phyloP scores from a whole-genome alignment of 164 flowering plant species.

The Vitis cinerea region DNA sequence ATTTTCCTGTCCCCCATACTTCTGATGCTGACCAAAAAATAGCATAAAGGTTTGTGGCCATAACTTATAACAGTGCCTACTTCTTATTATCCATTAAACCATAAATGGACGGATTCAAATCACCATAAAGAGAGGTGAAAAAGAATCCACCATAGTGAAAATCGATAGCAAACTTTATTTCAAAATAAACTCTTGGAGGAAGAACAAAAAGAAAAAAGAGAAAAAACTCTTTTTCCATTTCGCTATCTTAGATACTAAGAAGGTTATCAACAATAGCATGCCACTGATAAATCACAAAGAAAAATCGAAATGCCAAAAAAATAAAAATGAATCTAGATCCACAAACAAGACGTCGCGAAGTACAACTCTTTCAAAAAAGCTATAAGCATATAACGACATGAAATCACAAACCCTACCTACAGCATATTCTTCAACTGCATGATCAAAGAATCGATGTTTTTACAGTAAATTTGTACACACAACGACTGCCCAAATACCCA shows the following conservation, averaged over 20 bases:
- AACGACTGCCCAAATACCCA: too few species aligned
- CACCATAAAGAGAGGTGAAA: too few species aligned
- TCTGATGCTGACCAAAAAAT: too few species aligned
- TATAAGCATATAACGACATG: neutral
- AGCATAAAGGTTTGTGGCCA: too few species aligned
- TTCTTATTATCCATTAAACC: too few species aligned
- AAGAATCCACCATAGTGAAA: too few species aligned
- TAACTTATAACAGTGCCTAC: too few species aligned
- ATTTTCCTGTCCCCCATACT: too few species aligned
- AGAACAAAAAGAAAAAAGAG: neutral
- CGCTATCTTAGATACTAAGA: neutral
- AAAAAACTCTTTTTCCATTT: neutral
- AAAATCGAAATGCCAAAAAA: neutral
- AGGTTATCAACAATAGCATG: neutral
- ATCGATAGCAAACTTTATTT: too few species aligned
- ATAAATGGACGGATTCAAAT: too few species aligned
- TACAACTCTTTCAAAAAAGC: neutral
- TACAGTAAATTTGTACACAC: too few species aligned
- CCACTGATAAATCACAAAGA: neutral
- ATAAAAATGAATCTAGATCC: neutral
- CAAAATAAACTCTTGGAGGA: neutral
- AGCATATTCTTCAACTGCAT: neutral
- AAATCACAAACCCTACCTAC: slow-evolving; percentile 9
- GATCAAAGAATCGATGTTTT: neutral
- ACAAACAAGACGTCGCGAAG: too few species aligned